A percentile compares a stretch with the other conserved stretches of the same genome.
phyloP scores from a whole-genome alignment of 2,329 filamentous ascomycete genomes.

The Paramyrothecium roridum region DNA sequence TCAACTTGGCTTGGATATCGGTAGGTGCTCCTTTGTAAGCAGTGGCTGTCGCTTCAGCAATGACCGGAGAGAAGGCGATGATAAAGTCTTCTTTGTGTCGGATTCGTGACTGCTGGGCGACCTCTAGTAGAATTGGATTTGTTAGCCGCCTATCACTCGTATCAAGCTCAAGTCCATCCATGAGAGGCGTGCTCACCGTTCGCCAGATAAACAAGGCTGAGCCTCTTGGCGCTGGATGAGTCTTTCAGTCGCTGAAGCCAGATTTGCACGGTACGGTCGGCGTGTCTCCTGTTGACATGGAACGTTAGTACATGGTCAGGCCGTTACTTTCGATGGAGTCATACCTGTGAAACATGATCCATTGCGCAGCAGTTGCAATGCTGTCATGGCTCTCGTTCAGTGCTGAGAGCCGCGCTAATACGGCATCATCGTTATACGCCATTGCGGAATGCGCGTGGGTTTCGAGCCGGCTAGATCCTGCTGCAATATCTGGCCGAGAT shows the following conservation, averaged over 20 bases:
- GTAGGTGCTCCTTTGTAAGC: conserved; percentile 86
- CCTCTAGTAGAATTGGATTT: conserved; percentile 58
- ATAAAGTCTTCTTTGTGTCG: conserved; percentile 91
- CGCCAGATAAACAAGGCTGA: conserved; percentile 91
- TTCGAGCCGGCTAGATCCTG: neutral
- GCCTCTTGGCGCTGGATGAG: conserved; percentile 76
- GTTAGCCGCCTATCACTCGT: neutral
- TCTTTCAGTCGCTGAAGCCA: conserved; percentile 92
- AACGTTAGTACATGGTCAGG: conserved; percentile 2
- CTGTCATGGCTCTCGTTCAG: conserved; percentile 97
- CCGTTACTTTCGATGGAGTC: neutral
- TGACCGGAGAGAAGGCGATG: conserved; percentile 83
- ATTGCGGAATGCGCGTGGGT: conserved; percentile 42
- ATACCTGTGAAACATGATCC: conserved; percentile 99
- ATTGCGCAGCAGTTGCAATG: conserved; percentile 94
- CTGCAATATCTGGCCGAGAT: no score
- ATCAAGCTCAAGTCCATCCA: neutral
- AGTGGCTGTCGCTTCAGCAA: conserved; percentile 84
- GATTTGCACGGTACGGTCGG: conserved; percentile 84
- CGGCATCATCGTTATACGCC: conserved; percentile 94
- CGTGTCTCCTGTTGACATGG: conserved; percentile 66
- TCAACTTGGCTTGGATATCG: conserved; percentile 84
- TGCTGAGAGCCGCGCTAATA: conserved; percentile 89
- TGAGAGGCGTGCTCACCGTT: conserved; percentile 63
- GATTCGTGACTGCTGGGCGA: conserved; percentile 93